These are phyloP conservation scores for Paraleonurus japonicus DNA, from an alignment of 257 asterid species.

Conservation along the genomic window DNA sequence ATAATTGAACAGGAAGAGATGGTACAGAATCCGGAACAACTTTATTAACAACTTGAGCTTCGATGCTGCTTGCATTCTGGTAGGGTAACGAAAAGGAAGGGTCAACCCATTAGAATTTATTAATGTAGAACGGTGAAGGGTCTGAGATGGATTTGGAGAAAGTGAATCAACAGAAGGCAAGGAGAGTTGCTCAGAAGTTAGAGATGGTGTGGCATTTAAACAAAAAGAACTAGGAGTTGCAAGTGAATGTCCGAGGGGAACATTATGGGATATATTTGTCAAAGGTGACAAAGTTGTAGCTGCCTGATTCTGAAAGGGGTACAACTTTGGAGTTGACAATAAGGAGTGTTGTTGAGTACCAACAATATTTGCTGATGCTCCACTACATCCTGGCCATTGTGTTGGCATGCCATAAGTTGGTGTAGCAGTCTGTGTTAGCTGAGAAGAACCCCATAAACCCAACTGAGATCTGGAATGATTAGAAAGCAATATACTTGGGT, in stretches of 20 bases:
- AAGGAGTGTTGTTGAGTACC: slow-evolving; percentile 37
- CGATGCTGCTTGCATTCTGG: slow-evolving; percentile 39
- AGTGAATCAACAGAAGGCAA: slow-evolving; percentile 29
- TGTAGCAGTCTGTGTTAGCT: slow-evolving; percentile 28
- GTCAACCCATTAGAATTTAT: slow-evolving; percentile 37
- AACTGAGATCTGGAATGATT: slow-evolving; percentile 43
- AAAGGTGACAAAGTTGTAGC: slow-evolving; percentile 22
- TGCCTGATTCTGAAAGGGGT: slow-evolving; percentile 36
- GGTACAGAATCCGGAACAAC: slow-evolving; percentile 35
- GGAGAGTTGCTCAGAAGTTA: slow-evolving; percentile 35
- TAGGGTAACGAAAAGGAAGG: slow-evolving; percentile 38
- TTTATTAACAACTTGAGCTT: slow-evolving; percentile 34
- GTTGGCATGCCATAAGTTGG: slow-evolving; percentile 42
- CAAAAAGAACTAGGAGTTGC: slow-evolving; percentile 36
- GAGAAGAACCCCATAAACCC: slow-evolving; percentile 41
- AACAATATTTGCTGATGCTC: slow-evolving; percentile 31
- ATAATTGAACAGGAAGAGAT: slow-evolving; percentile 35
- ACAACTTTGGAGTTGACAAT: slow-evolving; percentile 28
- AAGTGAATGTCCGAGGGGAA: slow-evolving; percentile 33
- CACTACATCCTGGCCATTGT: slow-evolving; percentile 44
- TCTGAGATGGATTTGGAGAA: slow-evolving; percentile 36
- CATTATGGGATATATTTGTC: slow-evolving; percentile 31
- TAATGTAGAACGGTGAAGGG: slow-evolving; percentile 38
- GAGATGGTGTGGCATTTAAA: slow-evolving; percentile 29
- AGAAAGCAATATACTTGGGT: slow-evolving; percentile 32